A percentile compares a stretch with the other conserved stretches of the same genome.
These are phyloP conservation scores for Glomus cerebriforme DNA, from an alignment of 192 early-diverging fungal genomes.

Conservation along the genomic window DNA sequence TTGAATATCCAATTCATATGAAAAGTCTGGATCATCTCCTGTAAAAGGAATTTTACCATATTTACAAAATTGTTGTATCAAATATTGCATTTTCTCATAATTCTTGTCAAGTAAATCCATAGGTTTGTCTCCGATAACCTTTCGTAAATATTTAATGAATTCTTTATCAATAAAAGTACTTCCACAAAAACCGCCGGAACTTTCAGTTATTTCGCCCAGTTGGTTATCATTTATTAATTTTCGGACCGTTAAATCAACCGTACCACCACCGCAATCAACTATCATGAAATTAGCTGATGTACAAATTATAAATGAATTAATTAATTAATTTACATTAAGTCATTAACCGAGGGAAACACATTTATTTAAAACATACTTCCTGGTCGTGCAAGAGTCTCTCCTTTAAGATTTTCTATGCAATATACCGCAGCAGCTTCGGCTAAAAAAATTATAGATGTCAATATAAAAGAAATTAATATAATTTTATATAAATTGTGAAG, in stretches of 20 bases:
- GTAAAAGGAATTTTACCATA: too few relatives aligned
- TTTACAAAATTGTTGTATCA: neutral
- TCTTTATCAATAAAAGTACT: slow-evolving; percentile 6
- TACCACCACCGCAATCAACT: slow-evolving; percentile 60
- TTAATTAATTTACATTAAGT: too few relatives aligned
- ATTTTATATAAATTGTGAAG: too few relatives aligned
- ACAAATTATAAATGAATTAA: neutral
- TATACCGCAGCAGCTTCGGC: slow-evolving; percentile 12
- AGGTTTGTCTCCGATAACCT: too few relatives aligned
- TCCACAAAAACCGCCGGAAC: neutral
- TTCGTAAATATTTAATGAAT: slow-evolving; percentile 7
- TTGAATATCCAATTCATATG: neutral
- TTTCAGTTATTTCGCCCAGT: slow-evolving; percentile 9
- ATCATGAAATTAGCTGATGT: slow-evolving; percentile 54
- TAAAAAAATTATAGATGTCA: too few relatives aligned
- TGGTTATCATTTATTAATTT: neutral
- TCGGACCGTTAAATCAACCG: slow-evolving; percentile 31
- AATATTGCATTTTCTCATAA: slow-evolving; percentile 12
- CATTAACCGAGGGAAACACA: neutral
- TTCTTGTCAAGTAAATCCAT: neutral
- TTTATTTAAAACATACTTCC: slow-evolving; percentile 17
- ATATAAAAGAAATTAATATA: too few relatives aligned
- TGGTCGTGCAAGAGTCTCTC: neutral
- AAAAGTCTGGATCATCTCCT: too few relatives aligned
- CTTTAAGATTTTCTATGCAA: neutral